These are phyloP conservation scores for Fragaria iinumae DNA, from an alignment of 306 rosid species.

Conservation along the genomic window DNA sequence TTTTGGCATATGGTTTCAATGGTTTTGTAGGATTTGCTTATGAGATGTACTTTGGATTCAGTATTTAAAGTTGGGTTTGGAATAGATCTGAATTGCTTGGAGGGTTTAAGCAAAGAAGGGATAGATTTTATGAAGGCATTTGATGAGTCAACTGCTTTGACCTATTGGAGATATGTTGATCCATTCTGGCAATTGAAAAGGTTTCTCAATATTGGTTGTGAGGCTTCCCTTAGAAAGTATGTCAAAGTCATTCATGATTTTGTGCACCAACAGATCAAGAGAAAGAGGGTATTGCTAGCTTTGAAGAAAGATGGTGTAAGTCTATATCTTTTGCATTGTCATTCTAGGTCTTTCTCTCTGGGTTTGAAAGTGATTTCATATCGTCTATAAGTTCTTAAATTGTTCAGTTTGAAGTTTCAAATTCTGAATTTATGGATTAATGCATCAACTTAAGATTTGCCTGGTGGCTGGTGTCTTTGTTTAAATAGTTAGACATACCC, in stretches of 20 bases:
- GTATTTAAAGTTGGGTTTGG: constrained; percentile 89
- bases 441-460: too few relatives aligned
- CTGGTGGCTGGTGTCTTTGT: too few relatives aligned
- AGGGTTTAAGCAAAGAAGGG: constrained; percentile 54
- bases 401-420: background rate
- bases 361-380: background rate
- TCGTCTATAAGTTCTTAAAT: background rate
- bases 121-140: constrained; percentile 56
- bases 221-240: constrained; percentile 49
- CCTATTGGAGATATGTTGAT: constrained; percentile 58
- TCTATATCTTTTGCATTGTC: background rate
- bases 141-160: constrained; percentile 60
- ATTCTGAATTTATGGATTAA: too few relatives aligned
- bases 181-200: constrained; percentile 68
- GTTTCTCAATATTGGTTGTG: constrained; percentile 60
- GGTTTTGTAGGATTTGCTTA: constrained; percentile 48
- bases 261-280: constrained; percentile 40
- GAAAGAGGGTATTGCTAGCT: constrained; percentile 35
- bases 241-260: constrained; percentile 47
- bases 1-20: background rate
- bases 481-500: background rate
- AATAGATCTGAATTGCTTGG: constrained; percentile 66
- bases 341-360: background rate
- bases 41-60: constrained; percentile 71
- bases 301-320: constrained; percentile 46